Percentiles rank a stretch among this genome's conserved stretches.
Evolutionary conservation across 495 filamentous ascomycete species (phyloP).

Genomic region (Daldinia bambusicola): DNA sequence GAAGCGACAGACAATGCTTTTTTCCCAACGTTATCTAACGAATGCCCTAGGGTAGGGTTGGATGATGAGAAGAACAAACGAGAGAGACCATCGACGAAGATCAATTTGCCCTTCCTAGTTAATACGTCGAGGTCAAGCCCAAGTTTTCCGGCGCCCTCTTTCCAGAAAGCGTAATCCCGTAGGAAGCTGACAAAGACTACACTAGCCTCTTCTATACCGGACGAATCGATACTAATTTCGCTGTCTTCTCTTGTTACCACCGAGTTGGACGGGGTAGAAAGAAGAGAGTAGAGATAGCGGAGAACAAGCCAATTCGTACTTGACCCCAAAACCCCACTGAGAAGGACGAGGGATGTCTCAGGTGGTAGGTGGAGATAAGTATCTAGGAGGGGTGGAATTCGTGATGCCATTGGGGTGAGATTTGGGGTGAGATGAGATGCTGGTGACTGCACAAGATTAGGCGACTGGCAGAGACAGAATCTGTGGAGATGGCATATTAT

Average conservation of each 20-base stretch:
- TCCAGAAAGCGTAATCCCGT: slow-evolving; percentile 81
- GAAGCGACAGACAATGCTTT: slow-evolving; percentile 30
- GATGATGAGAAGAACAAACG: slow-evolving; percentile 52
- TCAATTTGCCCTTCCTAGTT: slow-evolving; percentile 65
- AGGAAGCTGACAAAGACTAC: slow-evolving; percentile 86
- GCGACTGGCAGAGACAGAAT: slow-evolving; percentile 7
- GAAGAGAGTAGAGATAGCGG: slow-evolving; percentile 68
- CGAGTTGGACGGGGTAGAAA: slow-evolving; percentile 46
- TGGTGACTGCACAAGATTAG: neutral
- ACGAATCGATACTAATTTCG: slow-evolving; percentile 9
- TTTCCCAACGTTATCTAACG: slow-evolving; percentile 13
- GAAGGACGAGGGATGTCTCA: slow-evolving; percentile 69
- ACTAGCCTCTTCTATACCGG: slow-evolving; percentile 33
- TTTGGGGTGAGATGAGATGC: neutral
- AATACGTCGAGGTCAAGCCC: slow-evolving; percentile 76
- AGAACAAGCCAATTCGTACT: slow-evolving; percentile 79
- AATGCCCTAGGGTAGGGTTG: slow-evolving; percentile 6
- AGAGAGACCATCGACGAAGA: slow-evolving; percentile 78
- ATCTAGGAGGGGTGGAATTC: slow-evolving; percentile 73
- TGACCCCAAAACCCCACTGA: slow-evolving; percentile 78
- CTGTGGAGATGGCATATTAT: slow-evolving; percentile 1
- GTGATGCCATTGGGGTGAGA: slow-evolving; percentile 42
- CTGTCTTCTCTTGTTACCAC: slow-evolving; percentile 5
- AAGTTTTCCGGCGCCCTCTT: slow-evolving; percentile 66
- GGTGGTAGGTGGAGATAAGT: slow-evolving; percentile 65